These are phyloP conservation scores for Aphanomyces euteiches DNA, from an alignment of 352 stramenopile species.

Conservation along the genomic window DNA sequence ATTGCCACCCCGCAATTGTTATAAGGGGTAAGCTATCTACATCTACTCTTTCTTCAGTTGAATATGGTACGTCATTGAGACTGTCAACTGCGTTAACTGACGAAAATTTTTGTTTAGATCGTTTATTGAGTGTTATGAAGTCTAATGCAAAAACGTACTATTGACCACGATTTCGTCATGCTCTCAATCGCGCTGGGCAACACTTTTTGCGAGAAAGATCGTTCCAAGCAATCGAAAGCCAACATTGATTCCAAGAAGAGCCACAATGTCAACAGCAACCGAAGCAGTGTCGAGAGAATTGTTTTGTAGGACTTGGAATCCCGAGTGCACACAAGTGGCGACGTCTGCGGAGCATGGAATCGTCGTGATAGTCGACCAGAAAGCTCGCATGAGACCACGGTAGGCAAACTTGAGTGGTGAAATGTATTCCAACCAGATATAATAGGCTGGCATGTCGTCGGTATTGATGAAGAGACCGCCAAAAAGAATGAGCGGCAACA, in stretches of 20 bases:
- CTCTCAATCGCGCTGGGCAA: too few relatives aligned
- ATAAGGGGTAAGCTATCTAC: too few relatives aligned
- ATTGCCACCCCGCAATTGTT: too few relatives aligned
- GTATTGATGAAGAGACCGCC: constrained; percentile 45
- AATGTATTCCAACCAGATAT: constrained; percentile 48
- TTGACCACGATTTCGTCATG: too few relatives aligned
- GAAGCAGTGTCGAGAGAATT: neutral
- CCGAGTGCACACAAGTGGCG: neutral
- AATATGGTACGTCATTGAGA: too few relatives aligned
- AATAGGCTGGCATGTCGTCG: constrained; percentile 40
- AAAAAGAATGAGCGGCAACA: constrained; percentile 46
- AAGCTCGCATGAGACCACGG: constrained; percentile 24
- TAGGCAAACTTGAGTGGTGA: constrained; percentile 45
- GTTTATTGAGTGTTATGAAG: too few relatives aligned
- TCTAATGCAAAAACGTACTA: too few relatives aligned
- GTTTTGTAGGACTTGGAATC: neutral
- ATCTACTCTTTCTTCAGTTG: too few relatives aligned
- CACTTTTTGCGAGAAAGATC: neutral
- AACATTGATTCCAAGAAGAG: constrained; percentile 14
- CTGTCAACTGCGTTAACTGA: too few relatives aligned
- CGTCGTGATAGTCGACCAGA: constrained; percentile 9
- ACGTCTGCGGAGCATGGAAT: neutral
- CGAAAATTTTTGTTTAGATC: too few relatives aligned
- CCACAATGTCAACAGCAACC: constrained; percentile 4
- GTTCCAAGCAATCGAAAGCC: constrained; percentile 18